These are phyloP conservation scores for Protomyces inundatus DNA, from an alignment of 1,139 yeast genomes.

Conservation along the genomic window DNA sequence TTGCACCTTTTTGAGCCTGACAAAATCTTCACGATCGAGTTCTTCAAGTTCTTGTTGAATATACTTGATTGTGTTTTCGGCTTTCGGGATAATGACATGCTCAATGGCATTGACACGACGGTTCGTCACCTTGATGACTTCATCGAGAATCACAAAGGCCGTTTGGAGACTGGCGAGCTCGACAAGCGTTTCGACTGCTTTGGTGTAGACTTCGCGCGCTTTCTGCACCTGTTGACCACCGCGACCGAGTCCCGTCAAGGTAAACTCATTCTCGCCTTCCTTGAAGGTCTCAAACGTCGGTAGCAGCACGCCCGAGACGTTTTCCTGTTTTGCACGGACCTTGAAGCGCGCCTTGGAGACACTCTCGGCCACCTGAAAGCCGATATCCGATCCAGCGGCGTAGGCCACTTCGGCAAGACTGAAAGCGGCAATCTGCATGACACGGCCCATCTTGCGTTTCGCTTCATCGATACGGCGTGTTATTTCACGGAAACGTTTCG, in stretches of 20 bases:
- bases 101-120: conserved; percentile 98
- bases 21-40: conserved; percentile 95
- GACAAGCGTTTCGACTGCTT: conserved; percentile 91
- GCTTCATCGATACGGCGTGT: conserved; percentile 92
- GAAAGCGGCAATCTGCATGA: conserved; percentile 97
- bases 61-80: conserved; percentile 89
- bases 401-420: conserved; percentile 95
- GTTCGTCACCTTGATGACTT: conserved; percentile 94
- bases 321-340: conserved; percentile 88
- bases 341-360: conserved; percentile 83
- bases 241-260: conserved; percentile 92
- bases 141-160: conserved; percentile 92
- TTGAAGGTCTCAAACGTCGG: conserved; percentile 82
- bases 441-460: conserved; percentile 94
- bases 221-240: conserved; percentile 98
- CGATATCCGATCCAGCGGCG: conserved; percentile 93
- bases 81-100: conserved; percentile 94
- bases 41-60: conserved; percentile 96
- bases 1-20: conserved; percentile 91
- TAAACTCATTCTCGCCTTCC: conserved; percentile 75
- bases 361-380: conserved; percentile 91
- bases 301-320: conserved; percentile 89
- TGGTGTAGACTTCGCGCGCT: conserved; percentile 87
- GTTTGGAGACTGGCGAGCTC: conserved; percentile 88
- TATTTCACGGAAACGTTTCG: conserved; percentile 92